phyloP scores from a whole-genome alignment of 495 filamentous ascomycete species.

The Penicillium desertorum region DNA sequence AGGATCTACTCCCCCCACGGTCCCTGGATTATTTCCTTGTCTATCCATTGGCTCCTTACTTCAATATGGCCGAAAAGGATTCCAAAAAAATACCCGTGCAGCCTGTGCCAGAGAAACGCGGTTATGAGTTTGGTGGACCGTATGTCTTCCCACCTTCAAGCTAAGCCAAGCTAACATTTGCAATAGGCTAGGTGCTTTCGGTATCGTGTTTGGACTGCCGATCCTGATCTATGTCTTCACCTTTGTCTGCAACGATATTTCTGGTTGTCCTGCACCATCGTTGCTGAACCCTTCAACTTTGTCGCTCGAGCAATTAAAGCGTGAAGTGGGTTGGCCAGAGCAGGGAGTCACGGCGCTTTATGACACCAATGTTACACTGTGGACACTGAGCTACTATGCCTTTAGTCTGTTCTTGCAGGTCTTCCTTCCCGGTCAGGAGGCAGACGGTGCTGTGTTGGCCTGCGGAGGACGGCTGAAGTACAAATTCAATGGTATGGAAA shows the following conservation, averaged over 20 bases:
- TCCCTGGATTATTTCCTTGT: slow-evolving; percentile 2
- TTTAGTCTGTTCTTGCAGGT: slow-evolving; percentile 72
- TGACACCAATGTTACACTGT: slow-evolving; percentile 58
- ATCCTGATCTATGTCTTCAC: slow-evolving; percentile 68
- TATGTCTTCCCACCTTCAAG: slow-evolving; percentile 50
- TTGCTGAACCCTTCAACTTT: slow-evolving; percentile 72
- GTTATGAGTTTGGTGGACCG: slow-evolving; percentile 88
- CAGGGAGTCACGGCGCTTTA: slow-evolving; percentile 63
- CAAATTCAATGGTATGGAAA: slow-evolving; percentile 74
- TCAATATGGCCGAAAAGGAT: slow-evolving; percentile 34
- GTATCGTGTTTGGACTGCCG: slow-evolving; percentile 75
- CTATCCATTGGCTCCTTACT: slow-evolving; percentile 3
- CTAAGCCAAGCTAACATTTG: slow-evolving; percentile 22
- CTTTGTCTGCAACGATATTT: slow-evolving; percentile 88
- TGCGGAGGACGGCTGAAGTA: slow-evolving; percentile 79
- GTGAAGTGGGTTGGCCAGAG: slow-evolving; percentile 76
- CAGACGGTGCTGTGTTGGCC: slow-evolving; percentile 65
- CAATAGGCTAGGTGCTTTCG: slow-evolving; percentile 68
- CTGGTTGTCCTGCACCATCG: slow-evolving; percentile 89
- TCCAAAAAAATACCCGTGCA: slow-evolving; percentile 31
- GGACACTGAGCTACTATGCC: slow-evolving; percentile 75
- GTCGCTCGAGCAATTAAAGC: slow-evolving; percentile 66
- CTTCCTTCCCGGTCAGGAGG: slow-evolving; percentile 73
- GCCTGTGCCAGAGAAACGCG: slow-evolving; percentile 49
- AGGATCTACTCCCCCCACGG: slow-evolving; percentile 1